Conservation (phyloP, 2,329 filamentous ascomycete species). For the Septoria linicola region DNA sequence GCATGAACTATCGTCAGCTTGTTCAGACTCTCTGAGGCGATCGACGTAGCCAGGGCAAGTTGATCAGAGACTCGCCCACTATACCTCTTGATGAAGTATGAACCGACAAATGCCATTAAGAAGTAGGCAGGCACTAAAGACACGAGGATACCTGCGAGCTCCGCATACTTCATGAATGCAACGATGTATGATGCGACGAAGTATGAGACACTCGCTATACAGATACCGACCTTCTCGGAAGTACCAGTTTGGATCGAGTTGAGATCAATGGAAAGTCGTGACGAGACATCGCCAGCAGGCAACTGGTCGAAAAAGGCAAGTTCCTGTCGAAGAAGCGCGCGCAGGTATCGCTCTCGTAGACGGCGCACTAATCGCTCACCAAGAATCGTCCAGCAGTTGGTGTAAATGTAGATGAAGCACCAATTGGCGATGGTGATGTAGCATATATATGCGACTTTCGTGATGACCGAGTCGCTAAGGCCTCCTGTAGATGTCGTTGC, state of each 20-base stretch:
- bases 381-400: slow-evolving; percentile 63
- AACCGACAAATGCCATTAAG: slow-evolving; percentile 57
- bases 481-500: slow-evolving; percentile 29
- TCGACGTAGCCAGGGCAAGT: slow-evolving; percentile 59
- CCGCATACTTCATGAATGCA: slow-evolving; percentile 63
- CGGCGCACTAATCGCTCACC: slow-evolving; percentile 64
- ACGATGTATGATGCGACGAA: slow-evolving; percentile 67
- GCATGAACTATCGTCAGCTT: slow-evolving; percentile 46
- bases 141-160: slow-evolving; percentile 63
- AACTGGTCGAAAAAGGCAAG: slow-evolving; percentile 64
- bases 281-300: slow-evolving; percentile 62
- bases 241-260: slow-evolving; percentile 66
- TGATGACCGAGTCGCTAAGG: slow-evolving; percentile 51
- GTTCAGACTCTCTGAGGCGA: slow-evolving; percentile 62
- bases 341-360: slow-evolving; percentile 61
- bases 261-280: slow-evolving; percentile 64
- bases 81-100: slow-evolving; percentile 56
- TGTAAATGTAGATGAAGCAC: slow-evolving; percentile 59
- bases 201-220: slow-evolving; percentile 61
- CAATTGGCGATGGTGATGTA: slow-evolving; percentile 62
- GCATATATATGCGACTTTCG: slow-evolving; percentile 60
- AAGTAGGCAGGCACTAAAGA: slow-evolving; percentile 64
- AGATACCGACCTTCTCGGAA: slow-evolving; percentile 68
- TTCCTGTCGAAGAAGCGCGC: slow-evolving; percentile 60
- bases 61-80: slow-evolving; percentile 51